Conservation (phyloP, 2,329 filamentous ascomycete species). For the Cercospora brassicicola region DNA sequence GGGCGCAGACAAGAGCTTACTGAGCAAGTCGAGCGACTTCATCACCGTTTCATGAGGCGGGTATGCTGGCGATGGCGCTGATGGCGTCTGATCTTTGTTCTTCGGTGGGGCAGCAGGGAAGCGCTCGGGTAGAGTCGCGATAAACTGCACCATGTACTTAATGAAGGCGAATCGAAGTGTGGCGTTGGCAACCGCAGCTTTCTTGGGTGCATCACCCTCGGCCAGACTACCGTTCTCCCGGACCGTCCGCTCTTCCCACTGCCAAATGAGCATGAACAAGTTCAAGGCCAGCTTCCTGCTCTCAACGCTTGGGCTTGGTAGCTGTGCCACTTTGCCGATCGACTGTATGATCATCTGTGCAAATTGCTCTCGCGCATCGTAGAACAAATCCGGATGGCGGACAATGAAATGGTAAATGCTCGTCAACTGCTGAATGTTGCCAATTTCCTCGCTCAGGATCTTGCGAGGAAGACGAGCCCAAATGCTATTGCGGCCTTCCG, state of each 20-base stretch:
- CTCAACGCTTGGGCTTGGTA: slow-evolving; percentile 82
- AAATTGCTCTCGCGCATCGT: slow-evolving; percentile 90
- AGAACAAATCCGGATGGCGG: slow-evolving; percentile 88
- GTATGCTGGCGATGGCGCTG: slow-evolving; percentile 44
- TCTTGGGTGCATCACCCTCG: slow-evolving; percentile 34
- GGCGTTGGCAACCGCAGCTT: slow-evolving; percentile 44
- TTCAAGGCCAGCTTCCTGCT: slow-evolving; percentile 88
- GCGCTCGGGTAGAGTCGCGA: slow-evolving; percentile 82
- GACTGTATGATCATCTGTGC: slow-evolving; percentile 84
- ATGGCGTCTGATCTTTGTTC: slow-evolving; percentile 50
- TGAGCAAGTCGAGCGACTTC: slow-evolving; percentile 77
- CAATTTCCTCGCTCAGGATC: slow-evolving; percentile 88
- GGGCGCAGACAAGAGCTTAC: slow-evolving; percentile 79
- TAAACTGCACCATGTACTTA: slow-evolving; percentile 94
- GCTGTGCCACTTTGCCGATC: slow-evolving; percentile 80
- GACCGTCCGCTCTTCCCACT: slow-evolving; percentile 85
- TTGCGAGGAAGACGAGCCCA: slow-evolving; percentile 90
- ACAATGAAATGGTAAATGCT: slow-evolving; percentile 98
- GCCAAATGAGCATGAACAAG: slow-evolving; percentile 85
- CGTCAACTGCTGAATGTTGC: slow-evolving; percentile 92
- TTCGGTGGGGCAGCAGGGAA: slow-evolving; percentile 70
- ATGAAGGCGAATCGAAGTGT: slow-evolving; percentile 75
- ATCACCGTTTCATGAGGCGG: slow-evolving; percentile 71
- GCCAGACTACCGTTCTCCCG: slow-evolving; percentile 54
- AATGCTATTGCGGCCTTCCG: slow-evolving; percentile 71